Conservation (phyloP, 768 basidiomycete species). For the Daedalea quercina region DNA sequence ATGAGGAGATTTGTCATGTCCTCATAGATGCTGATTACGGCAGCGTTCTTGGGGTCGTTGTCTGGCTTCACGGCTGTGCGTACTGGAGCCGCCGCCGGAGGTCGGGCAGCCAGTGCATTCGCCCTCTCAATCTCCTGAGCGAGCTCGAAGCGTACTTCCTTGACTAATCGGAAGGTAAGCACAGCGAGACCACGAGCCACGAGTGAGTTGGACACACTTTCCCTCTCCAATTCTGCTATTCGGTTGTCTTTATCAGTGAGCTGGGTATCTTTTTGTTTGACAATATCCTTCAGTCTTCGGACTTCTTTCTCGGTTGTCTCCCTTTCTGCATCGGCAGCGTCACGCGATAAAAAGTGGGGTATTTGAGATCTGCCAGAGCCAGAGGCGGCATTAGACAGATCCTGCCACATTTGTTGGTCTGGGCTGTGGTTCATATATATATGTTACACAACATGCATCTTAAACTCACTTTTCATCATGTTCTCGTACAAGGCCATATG, state of each 20-base stretch:
- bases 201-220: slow-evolving; percentile 24
- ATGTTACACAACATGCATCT: background rate
- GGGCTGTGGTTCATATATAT: slow-evolving; percentile 37
- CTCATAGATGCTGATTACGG: slow-evolving; percentile 73
- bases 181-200: background rate
- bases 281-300: slow-evolving; percentile 31
- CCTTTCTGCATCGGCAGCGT: slow-evolving; percentile 67
- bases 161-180: slow-evolving; percentile 29
- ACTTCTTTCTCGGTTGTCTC: slow-evolving; percentile 43
- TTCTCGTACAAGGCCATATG: slow-evolving; percentile 45
- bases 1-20: slow-evolving; percentile 80
- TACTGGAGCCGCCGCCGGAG: slow-evolving; percentile 31
- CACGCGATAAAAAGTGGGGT: slow-evolving; percentile 65
- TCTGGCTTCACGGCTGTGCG: slow-evolving; percentile 23
- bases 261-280: slow-evolving; percentile 36
- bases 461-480: slow-evolving; percentile 40
- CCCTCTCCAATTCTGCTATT: slow-evolving; percentile 40
- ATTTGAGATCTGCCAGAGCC: slow-evolving; percentile 41
- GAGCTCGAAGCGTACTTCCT: slow-evolving; percentile 46
- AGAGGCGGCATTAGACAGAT: slow-evolving; percentile 43
- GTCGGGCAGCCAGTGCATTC: slow-evolving; percentile 33
- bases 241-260: slow-evolving; percentile 39
- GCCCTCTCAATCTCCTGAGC: slow-evolving; percentile 55
- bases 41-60: slow-evolving; percentile 51
- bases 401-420: slow-evolving; percentile 26